These are phyloP conservation scores for Starmera pachycereana DNA, from an alignment of 805 yeast species.

Conservation along the genomic window DNA sequence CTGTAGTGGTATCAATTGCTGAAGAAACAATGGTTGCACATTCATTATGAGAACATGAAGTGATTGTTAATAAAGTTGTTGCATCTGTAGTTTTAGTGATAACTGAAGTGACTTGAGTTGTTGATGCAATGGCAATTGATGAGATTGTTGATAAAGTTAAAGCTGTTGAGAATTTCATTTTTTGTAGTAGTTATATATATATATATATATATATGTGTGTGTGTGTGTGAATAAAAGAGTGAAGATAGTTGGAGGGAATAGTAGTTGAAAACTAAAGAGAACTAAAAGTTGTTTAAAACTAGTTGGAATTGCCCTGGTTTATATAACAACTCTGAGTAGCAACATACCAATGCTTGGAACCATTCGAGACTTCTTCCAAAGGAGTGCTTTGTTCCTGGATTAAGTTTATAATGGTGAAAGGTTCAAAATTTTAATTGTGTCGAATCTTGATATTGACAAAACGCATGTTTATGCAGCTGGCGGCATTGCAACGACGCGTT, in stretches of 20 bases:
- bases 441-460: too few relatives aligned
- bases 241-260: background rate
- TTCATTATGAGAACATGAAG: slow-evolving; percentile 16
- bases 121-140: slow-evolving; percentile 14
- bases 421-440: too few relatives aligned
- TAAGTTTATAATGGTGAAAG: too few relatives aligned
- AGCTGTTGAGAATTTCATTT: slow-evolving; percentile 17
- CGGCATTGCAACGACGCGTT: too few relatives aligned
- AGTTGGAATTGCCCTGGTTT: background rate
- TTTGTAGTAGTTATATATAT: too few relatives aligned
- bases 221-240: background rate
- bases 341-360: too few relatives aligned
- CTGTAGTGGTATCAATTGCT: slow-evolving; percentile 10
- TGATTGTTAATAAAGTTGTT: slow-evolving; percentile 17
- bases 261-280: background rate
- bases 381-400: too few relatives aligned
- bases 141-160: slow-evolving; percentile 15
- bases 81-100: slow-evolving; percentile 5
- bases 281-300: background rate
- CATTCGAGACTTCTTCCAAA: too few relatives aligned
- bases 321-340: too few relatives aligned
- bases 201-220: too few relatives aligned
- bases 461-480: too few relatives aligned
- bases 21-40: slow-evolving; percentile 11
- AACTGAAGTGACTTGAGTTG: slow-evolving; percentile 15